Base-by-base conservation (phyloP, 2,329 filamentous ascomycete species). In the Pseudocercospora pini-densiflorae region DNA sequence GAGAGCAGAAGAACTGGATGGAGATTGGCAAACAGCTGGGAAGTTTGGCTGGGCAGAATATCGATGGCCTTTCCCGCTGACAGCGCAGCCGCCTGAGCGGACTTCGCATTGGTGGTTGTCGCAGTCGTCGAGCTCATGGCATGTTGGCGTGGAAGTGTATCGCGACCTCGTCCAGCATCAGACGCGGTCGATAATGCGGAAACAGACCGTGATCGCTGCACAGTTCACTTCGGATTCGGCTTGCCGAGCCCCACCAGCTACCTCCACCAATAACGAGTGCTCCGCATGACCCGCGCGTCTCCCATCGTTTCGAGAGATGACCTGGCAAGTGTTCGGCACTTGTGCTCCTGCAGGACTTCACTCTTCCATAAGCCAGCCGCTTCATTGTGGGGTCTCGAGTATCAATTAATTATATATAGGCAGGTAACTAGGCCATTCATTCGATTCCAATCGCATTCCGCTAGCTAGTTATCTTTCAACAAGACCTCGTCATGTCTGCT, bases 1-100 rank as follows among this genome's bases (percentile, higher is more conserved):
- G 84, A 85, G 31, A 92, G 84, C 31, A 96, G 83, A 10, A 93
- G 79, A 27, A 85, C 79, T 0, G 92, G 90, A 71, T 96, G 91
- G 21, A 88, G 78, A 74, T 92, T 85, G 12, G 89, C 87, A 75
- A 90, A 86, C 53, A 77, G 68, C 58, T 67, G 71, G 1, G 77
- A 71, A 23, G 70, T 24, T 53, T 74, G 72, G 29, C 63, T 70
- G 27, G 67, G 69, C 31, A 77, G 75, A 55, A 77, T 66, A 8
- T 77, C 74, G 63, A 77, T 71, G 12, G 76, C 72, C 63, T 75
- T 74, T 23, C 59, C 47, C 5, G 65, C 43, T 47, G 68, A 66
- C 10, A 54, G 55, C 12, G 62, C 31, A n/a, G 64, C 62, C 31
- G 55, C 29, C 47, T 66, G 61, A 24, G 67, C 40, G 31, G 68